Base-by-base conservation (phyloP, 2,329 filamentous ascomycete genomes). In the Ophiostoma novo-ulmi region DNA sequence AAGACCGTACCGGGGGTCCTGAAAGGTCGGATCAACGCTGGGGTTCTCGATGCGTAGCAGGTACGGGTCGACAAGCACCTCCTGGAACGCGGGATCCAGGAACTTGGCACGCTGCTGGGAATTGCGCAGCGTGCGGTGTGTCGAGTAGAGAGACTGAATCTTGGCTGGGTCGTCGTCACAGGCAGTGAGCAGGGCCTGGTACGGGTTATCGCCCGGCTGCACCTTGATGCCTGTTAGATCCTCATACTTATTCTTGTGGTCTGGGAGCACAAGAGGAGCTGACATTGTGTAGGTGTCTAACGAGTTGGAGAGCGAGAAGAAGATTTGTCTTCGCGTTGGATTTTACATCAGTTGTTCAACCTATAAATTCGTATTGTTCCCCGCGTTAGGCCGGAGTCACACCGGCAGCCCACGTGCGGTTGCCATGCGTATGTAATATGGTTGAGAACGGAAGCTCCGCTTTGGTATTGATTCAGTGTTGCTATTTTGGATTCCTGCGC, bases 1-100 rank as follows among this genome's bases (percentile, higher is more conserved):
- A 13, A 97, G 83, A 77, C 94, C 96, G 76, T 97, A 85, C 58
- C 94, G 84, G 61, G 87, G 86, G 77, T 98, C 94, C 69, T 83
- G 78, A 77, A 91, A 97, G 0, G 87, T 87, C 0, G 88, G 89
- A 73, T 92, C 85, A 48, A 89, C 80, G 0, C 84, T 79, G 0
- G 85, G 85, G 63, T 89, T 84, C 74, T 90, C 85, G 41, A 97
- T 81, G 70, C 89, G 89, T 68, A 89, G 81, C 0, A 97, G 84
- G 70, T 92, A 89, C 1, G 89, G 87, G 77, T 98, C 94, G 69
- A 94, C 85, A 67, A 87, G 87, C 75, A 96, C 86, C 71, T 90
- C 90, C 1, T 83, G 77, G 75, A 94, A 97, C 41, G 87, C 84
- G 0, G 83, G 73, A 1, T 88, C 84, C 4, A 96, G 84, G 72